These are phyloP conservation scores for Nitzschia sp. DNA, from an alignment of 108 stramenopile genomes.

Conservation along the genomic window DNA sequence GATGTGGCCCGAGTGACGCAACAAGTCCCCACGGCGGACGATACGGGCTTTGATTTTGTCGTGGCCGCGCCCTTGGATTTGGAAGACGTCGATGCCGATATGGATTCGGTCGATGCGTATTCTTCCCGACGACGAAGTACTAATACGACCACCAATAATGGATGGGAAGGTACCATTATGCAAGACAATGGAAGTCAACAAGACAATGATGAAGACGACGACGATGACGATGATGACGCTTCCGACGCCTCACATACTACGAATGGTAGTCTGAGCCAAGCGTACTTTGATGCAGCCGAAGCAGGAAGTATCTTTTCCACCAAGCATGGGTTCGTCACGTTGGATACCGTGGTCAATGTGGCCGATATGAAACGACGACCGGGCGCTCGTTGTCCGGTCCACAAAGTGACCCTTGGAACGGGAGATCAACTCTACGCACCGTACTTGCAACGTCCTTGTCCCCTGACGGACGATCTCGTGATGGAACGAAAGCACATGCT, in stretches of 20 bases:
- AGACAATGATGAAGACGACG: constrained; percentile 10
- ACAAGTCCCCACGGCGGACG: constrained; percentile 9
- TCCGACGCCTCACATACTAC: constrained; percentile 18
- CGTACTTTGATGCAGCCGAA: constrained; percentile 41
- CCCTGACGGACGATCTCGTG: constrained; percentile 80
- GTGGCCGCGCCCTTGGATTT: neutral
- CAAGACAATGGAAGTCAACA: constrained; percentile 1
- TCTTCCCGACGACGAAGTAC: neutral
- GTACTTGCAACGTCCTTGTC: constrained; percentile 74
- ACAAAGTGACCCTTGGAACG: constrained; percentile 41
- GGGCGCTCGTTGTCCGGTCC: constrained; percentile 82
- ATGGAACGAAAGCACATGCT: constrained; percentile 66
- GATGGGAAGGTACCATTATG: constrained; percentile 27
- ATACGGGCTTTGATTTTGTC: constrained; percentile 20
- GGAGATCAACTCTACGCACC: constrained; percentile 87
- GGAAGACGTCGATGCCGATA: constrained; percentile 14
- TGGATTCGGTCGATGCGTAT: neutral
- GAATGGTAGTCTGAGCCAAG: constrained; percentile 22
- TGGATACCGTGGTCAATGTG: constrained; percentile 32
- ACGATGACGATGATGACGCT: constrained; percentile 4
- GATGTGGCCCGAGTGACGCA: constrained; percentile 19
- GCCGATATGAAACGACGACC: constrained; percentile 35
- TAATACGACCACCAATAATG: neutral
- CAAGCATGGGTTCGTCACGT: constrained; percentile 25
- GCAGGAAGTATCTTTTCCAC: constrained; percentile 41